Evolutionary conservation across 2,329 filamentous ascomycete species (phyloP).

Genomic region (Ophidiomyces ophidiicola): DNA sequence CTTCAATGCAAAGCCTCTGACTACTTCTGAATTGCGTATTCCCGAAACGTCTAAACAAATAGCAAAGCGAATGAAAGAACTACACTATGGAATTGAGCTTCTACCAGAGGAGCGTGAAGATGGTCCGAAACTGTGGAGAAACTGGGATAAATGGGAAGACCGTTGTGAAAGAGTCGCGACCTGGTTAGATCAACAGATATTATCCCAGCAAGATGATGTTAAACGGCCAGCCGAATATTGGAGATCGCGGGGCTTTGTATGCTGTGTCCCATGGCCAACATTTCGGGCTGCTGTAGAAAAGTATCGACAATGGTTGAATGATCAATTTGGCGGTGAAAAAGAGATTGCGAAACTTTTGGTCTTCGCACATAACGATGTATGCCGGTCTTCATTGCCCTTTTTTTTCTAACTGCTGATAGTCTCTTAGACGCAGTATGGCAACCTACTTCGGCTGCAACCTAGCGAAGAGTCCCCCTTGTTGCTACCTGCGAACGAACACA

Average conservation of each 20-base stretch:
- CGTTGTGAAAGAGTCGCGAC: slow-evolving; percentile 42
- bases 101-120: slow-evolving; percentile 62
- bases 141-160: slow-evolving; percentile 88
- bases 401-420: slow-evolving; percentile 14
- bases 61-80: slow-evolving; percentile 90
- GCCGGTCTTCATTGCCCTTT: slow-evolving; percentile 22
- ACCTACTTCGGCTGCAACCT: slow-evolving; percentile 70
- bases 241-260: slow-evolving; percentile 63
- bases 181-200: slow-evolving; percentile 48
- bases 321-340: slow-evolving; percentile 54
- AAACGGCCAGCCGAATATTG: slow-evolving; percentile 42
- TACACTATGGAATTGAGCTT: slow-evolving; percentile 86
- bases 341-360: slow-evolving; percentile 64
- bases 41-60: slow-evolving; percentile 82
- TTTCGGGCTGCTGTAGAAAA: slow-evolving; percentile 65
- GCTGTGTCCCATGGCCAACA: slow-evolving; percentile 67
- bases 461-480: slow-evolving; percentile 68
- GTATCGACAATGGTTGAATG: slow-evolving; percentile 63
- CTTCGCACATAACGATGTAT: slow-evolving; percentile 95
- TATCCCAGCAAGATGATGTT: slow-evolving; percentile 33
- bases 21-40: slow-evolving; percentile 60
- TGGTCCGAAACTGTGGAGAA: slow-evolving; percentile 75
- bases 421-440: slow-evolving; percentile 85
- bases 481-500: slow-evolving; percentile 83
- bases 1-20: slow-evolving; percentile 73